These are phyloP conservation scores for Dipteronia dyeriana DNA, from an alignment of 345 rosid genomes.

Conservation along the genomic window DNA sequence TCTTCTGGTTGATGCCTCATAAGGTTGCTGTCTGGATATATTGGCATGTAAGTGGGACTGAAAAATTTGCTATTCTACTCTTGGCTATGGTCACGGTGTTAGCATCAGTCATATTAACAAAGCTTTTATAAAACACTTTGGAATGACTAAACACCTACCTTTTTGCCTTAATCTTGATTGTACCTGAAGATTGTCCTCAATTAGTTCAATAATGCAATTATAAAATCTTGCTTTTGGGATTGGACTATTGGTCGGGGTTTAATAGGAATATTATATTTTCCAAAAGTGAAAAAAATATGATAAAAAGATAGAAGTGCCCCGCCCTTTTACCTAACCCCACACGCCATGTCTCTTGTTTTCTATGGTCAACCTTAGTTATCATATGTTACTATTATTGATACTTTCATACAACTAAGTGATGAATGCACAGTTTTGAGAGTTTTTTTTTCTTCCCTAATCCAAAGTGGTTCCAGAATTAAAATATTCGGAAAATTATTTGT, in stretches of 20 bases:
- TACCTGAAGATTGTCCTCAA: not conserved
- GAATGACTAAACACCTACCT: not conserved
- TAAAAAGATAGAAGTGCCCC: no score
- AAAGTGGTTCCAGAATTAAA: no score
- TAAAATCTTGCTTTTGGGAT: not conserved
- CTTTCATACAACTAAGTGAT: no score
- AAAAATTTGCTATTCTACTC: not conserved
- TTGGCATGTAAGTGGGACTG: conserved; percentile 79
- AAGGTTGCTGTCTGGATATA: conserved; percentile 93
- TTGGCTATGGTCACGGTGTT: not conserved
- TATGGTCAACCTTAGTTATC: no score
- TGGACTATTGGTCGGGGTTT: not conserved
- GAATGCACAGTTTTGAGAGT: no score
- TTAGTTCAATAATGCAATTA: not conserved
- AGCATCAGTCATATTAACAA: not conserved
- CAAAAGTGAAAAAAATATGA: no score
- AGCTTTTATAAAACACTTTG: not conserved
- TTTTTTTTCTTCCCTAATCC: no score
- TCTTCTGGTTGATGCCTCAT: conserved; percentile 99
- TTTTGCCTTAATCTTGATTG: not conserved
- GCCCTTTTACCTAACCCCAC: no score
- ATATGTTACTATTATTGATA: no score
- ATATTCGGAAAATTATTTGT: no score
- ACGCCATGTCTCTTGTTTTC: no score
- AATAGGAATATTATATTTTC: no score